Percentiles rank a stretch among this genome's conserved stretches.
These are phyloP conservation scores for Didymosphaeria variabile DNA, from an alignment of 2,329 filamentous ascomycete species.

Conservation along the genomic window DNA sequence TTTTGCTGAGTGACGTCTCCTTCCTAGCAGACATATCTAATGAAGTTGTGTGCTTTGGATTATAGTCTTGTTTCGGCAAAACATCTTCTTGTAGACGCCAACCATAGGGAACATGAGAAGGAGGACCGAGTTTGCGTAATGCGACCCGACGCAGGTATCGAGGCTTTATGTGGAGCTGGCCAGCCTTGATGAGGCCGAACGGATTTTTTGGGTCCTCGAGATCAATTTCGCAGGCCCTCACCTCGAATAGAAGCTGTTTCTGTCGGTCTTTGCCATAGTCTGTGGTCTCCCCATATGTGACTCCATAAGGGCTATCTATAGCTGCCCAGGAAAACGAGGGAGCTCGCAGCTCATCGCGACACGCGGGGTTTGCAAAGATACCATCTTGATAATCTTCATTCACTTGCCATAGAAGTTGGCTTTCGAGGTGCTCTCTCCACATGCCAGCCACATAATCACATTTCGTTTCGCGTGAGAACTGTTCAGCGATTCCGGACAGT, in stretches of 20 bases:
- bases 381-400: slow-evolving; percentile 14
- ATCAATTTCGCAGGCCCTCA: neutral
- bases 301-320: slow-evolving; percentile 18
- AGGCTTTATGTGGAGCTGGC: neutral
- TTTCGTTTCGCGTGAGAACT: slow-evolving; percentile 5
- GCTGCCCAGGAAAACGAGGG: slow-evolving; percentile 28
- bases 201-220: neutral
- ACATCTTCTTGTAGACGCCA: neutral
- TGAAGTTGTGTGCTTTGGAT: neutral
- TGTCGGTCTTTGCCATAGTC: neutral
- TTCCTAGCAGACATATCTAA: neutral
- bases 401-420: slow-evolving; percentile 28
- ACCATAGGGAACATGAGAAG: neutral
- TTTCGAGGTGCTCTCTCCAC: slow-evolving; percentile 23
- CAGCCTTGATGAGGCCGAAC: neutral
- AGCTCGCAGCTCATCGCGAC: slow-evolving; percentile 13
- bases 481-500: slow-evolving; percentile 24
- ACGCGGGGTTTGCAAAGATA: slow-evolving; percentile 5
- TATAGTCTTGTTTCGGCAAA: neutral
- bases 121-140: neutral
- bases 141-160: neutral
- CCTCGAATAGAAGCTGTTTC: slow-evolving; percentile 1
- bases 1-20: neutral
- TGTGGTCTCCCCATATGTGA: slow-evolving; percentile 24
- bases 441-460: slow-evolving; percentile 24